Evolutionary conservation across 2,329 filamentous ascomycete species (phyloP).

Genomic region (Epichloe glyceriae): DNA sequence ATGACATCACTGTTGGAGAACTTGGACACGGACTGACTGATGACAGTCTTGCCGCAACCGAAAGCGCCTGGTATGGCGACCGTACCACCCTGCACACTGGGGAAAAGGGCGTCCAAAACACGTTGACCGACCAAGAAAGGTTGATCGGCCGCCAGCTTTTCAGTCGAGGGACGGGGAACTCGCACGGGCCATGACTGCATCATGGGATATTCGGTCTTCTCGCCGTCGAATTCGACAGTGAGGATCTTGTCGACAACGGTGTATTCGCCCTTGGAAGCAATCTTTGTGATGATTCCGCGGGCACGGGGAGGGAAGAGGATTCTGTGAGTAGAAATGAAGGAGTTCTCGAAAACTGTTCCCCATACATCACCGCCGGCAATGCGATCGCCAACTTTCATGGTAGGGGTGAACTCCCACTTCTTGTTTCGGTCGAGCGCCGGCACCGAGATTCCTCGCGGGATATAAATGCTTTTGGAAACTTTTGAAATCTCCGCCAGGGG

Average conservation of each 20-base stretch:
- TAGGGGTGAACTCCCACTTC: slow-evolving; percentile 93
- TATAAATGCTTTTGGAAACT: slow-evolving; percentile 80
- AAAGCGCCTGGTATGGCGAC: slow-evolving; percentile 98
- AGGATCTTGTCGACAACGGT: slow-evolving; percentile 89
- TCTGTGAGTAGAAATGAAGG: slow-evolving; percentile 83
- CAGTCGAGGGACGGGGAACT: slow-evolving; percentile 80
- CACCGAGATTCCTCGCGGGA: slow-evolving; percentile 81
- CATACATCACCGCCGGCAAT: slow-evolving; percentile 94
- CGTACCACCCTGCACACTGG: slow-evolving; percentile 90
- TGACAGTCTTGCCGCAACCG: slow-evolving; percentile 98
- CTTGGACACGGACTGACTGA: slow-evolving; percentile 95
- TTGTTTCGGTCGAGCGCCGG: slow-evolving; percentile 80
- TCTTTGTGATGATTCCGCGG: slow-evolving; percentile 81
- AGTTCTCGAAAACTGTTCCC: slow-evolving; percentile 92
- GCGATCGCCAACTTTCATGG: slow-evolving; percentile 89
- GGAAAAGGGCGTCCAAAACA: slow-evolving; percentile 92
- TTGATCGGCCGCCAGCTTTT: slow-evolving; percentile 79
- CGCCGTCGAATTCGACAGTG: slow-evolving; percentile 93
- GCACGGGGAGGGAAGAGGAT: slow-evolving; percentile 85
- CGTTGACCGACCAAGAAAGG: slow-evolving; percentile 95
- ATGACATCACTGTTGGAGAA: slow-evolving; percentile 99
- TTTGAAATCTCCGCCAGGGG: slow-evolving; percentile 76
- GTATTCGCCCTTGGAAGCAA: slow-evolving; percentile 80
- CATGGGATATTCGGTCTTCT: slow-evolving; percentile 90
- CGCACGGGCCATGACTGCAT: slow-evolving; percentile 98